phyloP scores from a whole-genome alignment of 495 filamentous ascomycete species.

The Penicillium samsonianum region DNA sequence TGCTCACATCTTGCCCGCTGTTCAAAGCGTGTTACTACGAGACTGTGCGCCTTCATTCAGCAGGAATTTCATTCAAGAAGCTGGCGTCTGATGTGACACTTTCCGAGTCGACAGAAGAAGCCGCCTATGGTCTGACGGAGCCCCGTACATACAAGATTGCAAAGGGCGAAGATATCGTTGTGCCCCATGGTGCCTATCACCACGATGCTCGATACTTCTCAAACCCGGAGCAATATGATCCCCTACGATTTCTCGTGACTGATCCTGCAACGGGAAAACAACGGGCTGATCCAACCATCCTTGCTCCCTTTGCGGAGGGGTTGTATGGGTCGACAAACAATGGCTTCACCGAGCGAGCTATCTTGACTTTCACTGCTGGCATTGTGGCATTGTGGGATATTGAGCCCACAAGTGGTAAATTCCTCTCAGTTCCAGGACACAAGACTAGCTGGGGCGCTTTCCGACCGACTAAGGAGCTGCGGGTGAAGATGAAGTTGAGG shows the following conservation, averaged over 20 bases:
- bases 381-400: constrained; percentile 56
- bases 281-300: constrained; percentile 26
- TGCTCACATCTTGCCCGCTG: constrained; percentile 51
- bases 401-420: constrained; percentile 37
- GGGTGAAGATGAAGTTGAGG: constrained; percentile 37
- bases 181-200: constrained; percentile 53
- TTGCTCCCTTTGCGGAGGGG: constrained; percentile 51
- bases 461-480: constrained; percentile 38
- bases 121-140: constrained; percentile 21
- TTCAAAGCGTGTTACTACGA: constrained; percentile 58
- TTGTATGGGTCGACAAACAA: constrained; percentile 49
- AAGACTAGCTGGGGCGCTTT: constrained; percentile 39
- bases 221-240: constrained; percentile 53
- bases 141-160: constrained; percentile 46
- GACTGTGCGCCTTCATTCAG: constrained; percentile 52
- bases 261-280: constrained; percentile 36
- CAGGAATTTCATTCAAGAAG: constrained; percentile 46
- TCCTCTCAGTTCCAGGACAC: constrained; percentile 35
- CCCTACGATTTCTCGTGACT: constrained; percentile 51
- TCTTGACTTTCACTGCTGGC: constrained; percentile 49
- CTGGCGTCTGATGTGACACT: constrained; percentile 47
- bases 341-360: constrained; percentile 50
- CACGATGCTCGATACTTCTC: constrained; percentile 50
- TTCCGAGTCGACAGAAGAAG: constrained; percentile 45
- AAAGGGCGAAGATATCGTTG: constrained; percentile 50